Base-by-base conservation (phyloP, 495 filamentous ascomycete species). In the Xylaria sp. region DNA sequence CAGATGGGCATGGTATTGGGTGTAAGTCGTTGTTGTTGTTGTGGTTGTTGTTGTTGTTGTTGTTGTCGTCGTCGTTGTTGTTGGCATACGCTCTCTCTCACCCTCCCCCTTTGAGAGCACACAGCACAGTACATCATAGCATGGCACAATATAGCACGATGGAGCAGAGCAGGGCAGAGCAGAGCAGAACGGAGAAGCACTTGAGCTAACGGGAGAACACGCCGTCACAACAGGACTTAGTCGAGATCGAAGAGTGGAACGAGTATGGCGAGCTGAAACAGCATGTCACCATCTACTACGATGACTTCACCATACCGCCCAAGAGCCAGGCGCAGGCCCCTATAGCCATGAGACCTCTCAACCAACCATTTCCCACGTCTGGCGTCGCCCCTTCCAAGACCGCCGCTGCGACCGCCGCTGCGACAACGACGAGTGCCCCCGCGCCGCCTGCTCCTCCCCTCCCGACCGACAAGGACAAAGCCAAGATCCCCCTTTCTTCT, bases 161-260 rank as follows among this genome's bases (percentile, higher is more conserved):
- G 3, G 35, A 37, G 50, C 50, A 1, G 48, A 50, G n/a, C n/a
- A 50, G n/a, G 11, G 48, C 50, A 26, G 24, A 12, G 21, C 7
- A 4, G 11, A 21, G 24, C 8, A 5, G 7, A 0, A 26, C 1
- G 24, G 19, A 15, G 26, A 48, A 7, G 70, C 19, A 43, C 8
- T 15, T 8, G 66, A 29, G 61, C 58, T 74, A 17, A 67, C 61
- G 26, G 26, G 19, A 29, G 40, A 44, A 55, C 2, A 24, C 26
- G 48, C 41, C 29, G 37, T 29, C 33, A 24, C 40, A 61, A 17
- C 72, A 97, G 94, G 96, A 98, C 78, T 85, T 97, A 31, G 93
- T 97, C 69, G 88, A 98, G 77, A 88, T 97, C 68, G 96, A 99
- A 83, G 96, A 98, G 78, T 98, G 97, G 97, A 99, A 99, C 82